Percentiles rank a stretch among this genome's conserved stretches.
These are phyloP conservation scores for Vitellaria paradoxa DNA, from an alignment of 179 eudicot species.

Conservation along the genomic window DNA sequence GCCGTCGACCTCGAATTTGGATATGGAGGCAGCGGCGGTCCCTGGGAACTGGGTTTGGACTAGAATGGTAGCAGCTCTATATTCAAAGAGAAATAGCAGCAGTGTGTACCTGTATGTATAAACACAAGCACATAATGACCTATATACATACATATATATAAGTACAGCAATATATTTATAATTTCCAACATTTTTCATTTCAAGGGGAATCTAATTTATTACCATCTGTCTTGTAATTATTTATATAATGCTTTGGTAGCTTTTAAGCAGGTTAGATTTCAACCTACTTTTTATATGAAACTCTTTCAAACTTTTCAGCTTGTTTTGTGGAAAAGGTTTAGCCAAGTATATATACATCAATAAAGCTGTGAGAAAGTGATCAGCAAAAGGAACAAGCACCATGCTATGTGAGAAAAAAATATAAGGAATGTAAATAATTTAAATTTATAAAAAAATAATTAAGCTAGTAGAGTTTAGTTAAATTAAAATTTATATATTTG, in stretches of 20 bases:
- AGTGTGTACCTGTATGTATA: conserved; percentile 32
- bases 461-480: no score
- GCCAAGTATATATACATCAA: background rate
- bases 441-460: no score
- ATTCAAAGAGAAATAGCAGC: conserved; percentile 36
- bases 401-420: background rate
- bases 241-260: background rate
- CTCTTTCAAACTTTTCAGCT: conserved; percentile 7
- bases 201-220: background rate
- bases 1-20: conserved; percentile 31
- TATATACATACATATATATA: background rate
- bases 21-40: conserved; percentile 26
- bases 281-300: background rate
- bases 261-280: background rate
- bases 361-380: background rate
- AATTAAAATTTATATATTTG: no score
- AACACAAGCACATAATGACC: background rate
- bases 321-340: background rate
- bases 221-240: background rate
- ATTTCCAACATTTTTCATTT: background rate
- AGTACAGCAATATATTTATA: background rate
- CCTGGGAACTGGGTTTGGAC: conserved; percentile 37
- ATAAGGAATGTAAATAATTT: background rate
- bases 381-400: background rate
- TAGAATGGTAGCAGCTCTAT: conserved; percentile 38